Percentiles rank a stretch among this genome's conserved stretches.
Conservation (phyloP, 805 yeast genomes). For the Metschnikowia drakensbergensis region DNA sequence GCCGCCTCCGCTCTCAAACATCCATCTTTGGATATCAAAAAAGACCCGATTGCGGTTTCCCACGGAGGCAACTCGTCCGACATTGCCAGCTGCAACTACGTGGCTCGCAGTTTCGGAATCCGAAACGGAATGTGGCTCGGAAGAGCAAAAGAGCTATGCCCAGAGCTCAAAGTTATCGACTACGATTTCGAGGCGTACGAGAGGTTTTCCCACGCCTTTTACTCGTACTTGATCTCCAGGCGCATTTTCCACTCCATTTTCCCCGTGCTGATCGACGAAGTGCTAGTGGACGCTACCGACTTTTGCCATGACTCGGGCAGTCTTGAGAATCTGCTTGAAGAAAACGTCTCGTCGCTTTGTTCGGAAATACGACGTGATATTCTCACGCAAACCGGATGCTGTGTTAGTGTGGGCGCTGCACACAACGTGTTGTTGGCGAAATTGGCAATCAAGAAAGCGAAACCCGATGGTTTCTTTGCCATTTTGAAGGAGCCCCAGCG, state of each 20-base stretch:
- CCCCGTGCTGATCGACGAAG: slow-evolving; percentile 93
- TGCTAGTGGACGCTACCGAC: slow-evolving; percentile 61
- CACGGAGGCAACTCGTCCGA: slow-evolving; percentile 66
- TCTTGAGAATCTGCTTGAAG: background rate
- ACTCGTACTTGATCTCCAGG: slow-evolving; percentile 48
- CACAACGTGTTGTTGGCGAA: slow-evolving; percentile 73
- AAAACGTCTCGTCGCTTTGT: slow-evolving; percentile 21
- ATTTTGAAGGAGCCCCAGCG: slow-evolving; percentile 29
- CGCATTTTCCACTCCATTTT: slow-evolving; percentile 48
- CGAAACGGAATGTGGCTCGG: slow-evolving; percentile 88
- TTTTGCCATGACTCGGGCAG: slow-evolving; percentile 14
- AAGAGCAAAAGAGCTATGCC: slow-evolving; percentile 62
- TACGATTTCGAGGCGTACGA: slow-evolving; percentile 78
- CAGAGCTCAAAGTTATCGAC: slow-evolving; percentile 56
- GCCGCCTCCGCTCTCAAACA: slow-evolving; percentile 66
- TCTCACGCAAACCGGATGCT: slow-evolving; percentile 47
- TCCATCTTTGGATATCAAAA: slow-evolving; percentile 50
- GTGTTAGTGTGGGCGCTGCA: slow-evolving; percentile 79
- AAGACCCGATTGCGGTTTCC: slow-evolving; percentile 57
- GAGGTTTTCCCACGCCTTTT: slow-evolving; percentile 57
- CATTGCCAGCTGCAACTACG: slow-evolving; percentile 88
- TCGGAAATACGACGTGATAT: slow-evolving; percentile 40
- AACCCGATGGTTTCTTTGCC: slow-evolving; percentile 66
- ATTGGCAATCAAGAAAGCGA: slow-evolving; percentile 66
- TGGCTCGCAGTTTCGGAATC: slow-evolving; percentile 75